A percentile compares a stretch with the other conserved stretches of the same genome.
Conservation (phyloP, 139 green algal genomes). For the Axilococcus clingmanii region DNA sequence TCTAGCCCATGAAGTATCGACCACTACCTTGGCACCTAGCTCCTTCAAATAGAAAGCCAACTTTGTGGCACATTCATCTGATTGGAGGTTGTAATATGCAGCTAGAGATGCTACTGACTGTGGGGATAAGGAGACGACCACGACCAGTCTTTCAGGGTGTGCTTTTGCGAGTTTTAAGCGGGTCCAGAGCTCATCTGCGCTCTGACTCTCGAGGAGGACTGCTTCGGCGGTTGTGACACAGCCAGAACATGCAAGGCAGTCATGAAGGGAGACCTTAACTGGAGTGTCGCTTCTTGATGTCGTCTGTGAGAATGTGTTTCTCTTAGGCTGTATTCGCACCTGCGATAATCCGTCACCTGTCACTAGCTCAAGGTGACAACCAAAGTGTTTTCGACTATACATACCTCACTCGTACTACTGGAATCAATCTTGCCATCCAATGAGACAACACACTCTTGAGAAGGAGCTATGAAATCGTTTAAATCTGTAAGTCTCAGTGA, state of each 20-base stretch:
- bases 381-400: not conserved
- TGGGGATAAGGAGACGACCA: conserved; percentile 80
- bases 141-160: conserved; percentile 14
- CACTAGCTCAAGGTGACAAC: not conserved
- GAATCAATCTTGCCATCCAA: conserved; percentile 23
- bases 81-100: conserved; percentile 20
- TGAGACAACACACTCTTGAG: conserved; percentile 83
- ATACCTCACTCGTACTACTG: not conserved
- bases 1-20: conserved; percentile 51
- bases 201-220: conserved; percentile 90
- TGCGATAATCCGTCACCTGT: conserved; percentile 1
- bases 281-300: conserved; percentile 28
- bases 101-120: conserved; percentile 72
- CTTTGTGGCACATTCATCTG: conserved; percentile 8
- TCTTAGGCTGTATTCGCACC: conserved; percentile 18
- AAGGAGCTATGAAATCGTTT: conserved; percentile 91
- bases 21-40: conserved; percentile 56
- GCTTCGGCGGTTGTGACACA: conserved; percentile 94
- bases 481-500: conserved; percentile 76
- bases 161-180: conserved; percentile 15
- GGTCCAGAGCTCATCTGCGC: conserved; percentile 47
- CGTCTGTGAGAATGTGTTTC: conserved; percentile 12
- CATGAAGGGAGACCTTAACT: conserved; percentile 86
- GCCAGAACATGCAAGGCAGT: conserved; percentile 95
- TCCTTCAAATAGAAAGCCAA: conserved; percentile 46